Evolutionary conservation across 176 grass and related monocot genomes (phyloP).

Genomic region (Eremochloa ophiuroides): DNA sequence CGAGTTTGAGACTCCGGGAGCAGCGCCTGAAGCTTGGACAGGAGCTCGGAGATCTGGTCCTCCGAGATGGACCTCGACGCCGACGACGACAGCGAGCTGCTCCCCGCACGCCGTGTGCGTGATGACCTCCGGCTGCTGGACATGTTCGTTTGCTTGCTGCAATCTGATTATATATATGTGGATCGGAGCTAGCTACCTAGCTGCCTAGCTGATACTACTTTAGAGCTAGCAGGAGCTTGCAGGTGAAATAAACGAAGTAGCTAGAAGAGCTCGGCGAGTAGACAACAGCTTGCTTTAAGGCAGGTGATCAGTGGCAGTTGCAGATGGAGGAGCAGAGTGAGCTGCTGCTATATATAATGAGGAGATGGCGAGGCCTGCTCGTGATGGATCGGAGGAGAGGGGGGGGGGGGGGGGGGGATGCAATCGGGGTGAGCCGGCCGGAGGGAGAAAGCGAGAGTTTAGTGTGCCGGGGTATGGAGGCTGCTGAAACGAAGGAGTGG

Average conservation of each 20-base stretch:
- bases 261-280: background rate
- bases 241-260: background rate
- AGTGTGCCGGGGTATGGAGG: slow-evolving; percentile 8
- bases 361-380: background rate
- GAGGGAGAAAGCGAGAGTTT: slow-evolving; percentile 31
- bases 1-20: slow-evolving; percentile 30
- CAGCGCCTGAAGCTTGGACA: slow-evolving; percentile 74
- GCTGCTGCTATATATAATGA: slow-evolving; percentile 38
- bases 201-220: background rate
- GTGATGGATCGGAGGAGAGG: background rate
- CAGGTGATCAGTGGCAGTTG: slow-evolving; percentile 17
- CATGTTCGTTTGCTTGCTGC: slow-evolving; percentile 33
- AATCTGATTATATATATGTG: background rate
- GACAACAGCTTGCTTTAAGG: slow-evolving; percentile 1
- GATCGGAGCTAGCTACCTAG: background rate
- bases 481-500: background rate
- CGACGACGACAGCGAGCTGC: slow-evolving; percentile 32
- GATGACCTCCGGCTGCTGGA: slow-evolving; percentile 71
- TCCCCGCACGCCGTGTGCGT: slow-evolving; percentile 42
- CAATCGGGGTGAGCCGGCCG: background rate
- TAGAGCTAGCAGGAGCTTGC: no score
- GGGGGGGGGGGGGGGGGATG: background rate
- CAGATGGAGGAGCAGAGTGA: background rate
- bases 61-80: slow-evolving; percentile 48
- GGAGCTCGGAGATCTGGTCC: slow-evolving; percentile 71